These are phyloP conservation scores for Dichotomocladium elegans DNA, from an alignment of 371 early-diverging fungal species.

Conservation along the genomic window DNA sequence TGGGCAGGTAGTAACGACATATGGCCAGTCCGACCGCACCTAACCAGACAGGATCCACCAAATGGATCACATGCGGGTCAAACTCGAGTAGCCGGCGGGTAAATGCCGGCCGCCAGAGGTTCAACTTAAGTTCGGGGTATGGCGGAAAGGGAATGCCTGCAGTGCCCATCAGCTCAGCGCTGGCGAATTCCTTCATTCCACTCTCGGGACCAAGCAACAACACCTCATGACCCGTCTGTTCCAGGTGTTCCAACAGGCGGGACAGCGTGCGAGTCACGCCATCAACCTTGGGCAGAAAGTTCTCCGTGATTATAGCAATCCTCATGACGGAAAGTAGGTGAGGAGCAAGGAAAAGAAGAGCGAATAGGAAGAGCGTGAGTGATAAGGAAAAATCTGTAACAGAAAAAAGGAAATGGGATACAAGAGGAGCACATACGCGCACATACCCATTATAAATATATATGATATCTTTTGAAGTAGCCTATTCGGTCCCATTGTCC, in stretches of 20 bases:
- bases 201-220: conserved; percentile 45
- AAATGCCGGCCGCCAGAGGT: conserved; percentile 42
- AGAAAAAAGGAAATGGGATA: too few relatives aligned
- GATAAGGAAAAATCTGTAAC: too few relatives aligned
- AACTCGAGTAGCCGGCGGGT: conserved; percentile 32
- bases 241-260: conserved; percentile 36
- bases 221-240: conserved; percentile 28
- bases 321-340: conserved; percentile 22
- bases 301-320: conserved; percentile 47
- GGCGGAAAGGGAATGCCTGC: conserved; percentile 39
- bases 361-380: not conserved
- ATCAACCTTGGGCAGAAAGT: conserved; percentile 50
- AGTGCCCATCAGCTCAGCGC: conserved; percentile 40
- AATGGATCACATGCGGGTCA: conserved; percentile 43
- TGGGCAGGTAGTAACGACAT: conserved; percentile 14
- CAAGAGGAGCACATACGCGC: too few relatives aligned
- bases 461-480: too few relatives aligned
- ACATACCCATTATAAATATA: too few relatives aligned
- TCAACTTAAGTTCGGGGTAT: conserved; percentile 48
- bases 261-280: conserved; percentile 48
- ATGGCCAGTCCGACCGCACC: conserved; percentile 32
- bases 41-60: conserved; percentile 48
- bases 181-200: conserved; percentile 29
- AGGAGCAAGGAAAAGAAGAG: not conserved
- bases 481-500: too few relatives aligned